Percentiles rank a stretch among this genome's conserved stretches.
Conservation (phyloP, 2,329 filamentous ascomycete species). For the Aspergillus pseudoterreus region DNA sequence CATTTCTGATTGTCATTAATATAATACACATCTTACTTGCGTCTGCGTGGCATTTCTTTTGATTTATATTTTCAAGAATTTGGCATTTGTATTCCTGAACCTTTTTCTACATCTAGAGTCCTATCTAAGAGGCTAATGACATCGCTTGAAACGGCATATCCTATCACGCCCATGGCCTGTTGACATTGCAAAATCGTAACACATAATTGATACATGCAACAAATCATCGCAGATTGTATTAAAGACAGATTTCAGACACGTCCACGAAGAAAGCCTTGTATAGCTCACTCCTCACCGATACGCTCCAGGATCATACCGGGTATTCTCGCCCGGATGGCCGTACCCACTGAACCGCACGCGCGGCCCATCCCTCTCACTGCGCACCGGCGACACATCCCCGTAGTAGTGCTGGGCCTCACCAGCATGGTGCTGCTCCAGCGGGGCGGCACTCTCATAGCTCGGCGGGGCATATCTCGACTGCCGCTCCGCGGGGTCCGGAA, state of each 20-base stretch:
- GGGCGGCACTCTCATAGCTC: slow-evolving; percentile 2
- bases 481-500: slow-evolving; percentile 2
- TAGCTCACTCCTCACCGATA: slow-evolving; percentile 24
- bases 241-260: background rate
- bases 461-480: slow-evolving; percentile 2
- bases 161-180: background rate
- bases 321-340: slow-evolving; percentile 27
- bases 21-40: background rate
- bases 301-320: slow-evolving; percentile 32
- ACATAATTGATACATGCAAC: no score
- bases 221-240: background rate
- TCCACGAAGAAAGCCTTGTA: background rate
- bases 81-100: background rate
- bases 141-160: background rate
- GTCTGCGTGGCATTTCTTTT: no score
- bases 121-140: background rate
- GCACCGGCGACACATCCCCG: slow-evolving; percentile 23
- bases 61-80: background rate
- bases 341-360: slow-evolving; percentile 20
- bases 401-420: slow-evolving; percentile 28
- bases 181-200: no score
- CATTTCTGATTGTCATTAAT: background rate
- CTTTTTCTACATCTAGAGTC: no score
- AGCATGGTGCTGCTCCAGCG: slow-evolving; percentile 20
- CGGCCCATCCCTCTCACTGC: slow-evolving; percentile 14